Conservation (phyloP, 768 basidiomycete genomes). For the Termitomyces sp. region DNA sequence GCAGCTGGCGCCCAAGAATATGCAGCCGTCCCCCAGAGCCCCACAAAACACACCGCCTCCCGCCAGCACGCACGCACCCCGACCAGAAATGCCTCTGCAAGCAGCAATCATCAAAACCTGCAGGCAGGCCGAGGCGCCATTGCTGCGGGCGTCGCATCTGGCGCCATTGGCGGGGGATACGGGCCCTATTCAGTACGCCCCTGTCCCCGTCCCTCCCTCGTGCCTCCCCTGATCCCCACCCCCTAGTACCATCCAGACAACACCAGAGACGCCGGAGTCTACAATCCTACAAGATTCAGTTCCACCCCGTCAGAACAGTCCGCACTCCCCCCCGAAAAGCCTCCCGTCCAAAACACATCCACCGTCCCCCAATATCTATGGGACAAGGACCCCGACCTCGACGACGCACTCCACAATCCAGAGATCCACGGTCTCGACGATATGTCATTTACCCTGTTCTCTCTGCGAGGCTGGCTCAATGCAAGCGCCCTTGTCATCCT, state of each 20-base stretch:
- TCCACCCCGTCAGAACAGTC: conserved; percentile 38
- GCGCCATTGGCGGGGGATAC: conserved; percentile 73
- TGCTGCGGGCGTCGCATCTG: conserved; percentile 75
- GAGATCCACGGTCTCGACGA: conserved; percentile 62
- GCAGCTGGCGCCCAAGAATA: conserved; percentile 45
- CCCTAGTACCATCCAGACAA: conserved; percentile 53
- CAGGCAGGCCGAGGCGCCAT: conserved; percentile 48
- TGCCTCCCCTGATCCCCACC: conserved; percentile 8
- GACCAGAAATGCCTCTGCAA: conserved; percentile 16
- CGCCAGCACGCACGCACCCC: conserved; percentile 19
- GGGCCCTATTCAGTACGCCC: conserved; percentile 79
- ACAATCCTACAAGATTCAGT: conserved; percentile 52
- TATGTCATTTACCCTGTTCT: conserved; percentile 66
- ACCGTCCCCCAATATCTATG: conserved; percentile 70
- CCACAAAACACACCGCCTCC: conserved; percentile 29
- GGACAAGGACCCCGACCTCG: conserved; percentile 84
- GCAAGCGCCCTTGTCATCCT: conserved; percentile 68
- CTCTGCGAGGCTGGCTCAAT: conserved; percentile 80
- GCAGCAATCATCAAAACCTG: conserved; percentile 24
- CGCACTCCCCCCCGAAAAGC: conserved; percentile 24
- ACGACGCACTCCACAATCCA: conserved; percentile 88
- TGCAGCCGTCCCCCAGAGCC: conserved; percentile 63
- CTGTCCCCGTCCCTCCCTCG: not conserved
- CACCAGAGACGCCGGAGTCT: conserved; percentile 38
- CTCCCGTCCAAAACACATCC: conserved; percentile 40